These are phyloP conservation scores for Tilletia indica DNA, from an alignment of 1,284 basidiomycete species.

Conservation along the genomic window DNA sequence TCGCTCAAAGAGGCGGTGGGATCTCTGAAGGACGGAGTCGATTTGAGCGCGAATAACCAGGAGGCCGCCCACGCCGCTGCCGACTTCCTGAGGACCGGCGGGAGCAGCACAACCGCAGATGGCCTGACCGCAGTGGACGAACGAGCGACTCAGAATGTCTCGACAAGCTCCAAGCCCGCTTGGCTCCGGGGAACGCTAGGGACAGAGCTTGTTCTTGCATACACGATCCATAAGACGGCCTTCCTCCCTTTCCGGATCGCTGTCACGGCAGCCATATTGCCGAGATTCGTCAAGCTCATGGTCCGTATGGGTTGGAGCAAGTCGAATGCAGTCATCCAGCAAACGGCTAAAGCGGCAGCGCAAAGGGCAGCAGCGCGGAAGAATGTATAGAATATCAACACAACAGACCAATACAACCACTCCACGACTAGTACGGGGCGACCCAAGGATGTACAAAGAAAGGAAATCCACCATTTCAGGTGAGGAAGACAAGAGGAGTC, in stretches of 20 bases:
- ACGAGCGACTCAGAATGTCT: slow-evolving; percentile 7
- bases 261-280: slow-evolving; percentile 82
- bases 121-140: not conserved
- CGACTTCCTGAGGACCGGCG: slow-evolving; percentile 25
- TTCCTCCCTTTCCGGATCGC: slow-evolving; percentile 87
- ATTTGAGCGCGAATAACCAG: slow-evolving; percentile 34
- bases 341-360: slow-evolving; percentile 15
- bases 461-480: too few relatives aligned
- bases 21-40: slow-evolving; percentile 19
- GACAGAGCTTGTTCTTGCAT: slow-evolving; percentile 88
- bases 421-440: too few relatives aligned
- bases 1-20: slow-evolving; percentile 21
- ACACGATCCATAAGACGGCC: slow-evolving; percentile 90
- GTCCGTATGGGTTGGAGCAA: slow-evolving; percentile 62
- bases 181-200: slow-evolving; percentile 61
- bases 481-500: too few relatives aligned
- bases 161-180: slow-evolving; percentile 14
- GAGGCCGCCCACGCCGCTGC: slow-evolving; percentile 28
- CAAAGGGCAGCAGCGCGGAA: slow-evolving; percentile 8
- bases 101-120: slow-evolving; percentile 4
- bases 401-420: too few relatives aligned
- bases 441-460: too few relatives aligned
- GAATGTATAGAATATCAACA: not conserved
- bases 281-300: slow-evolving; percentile 77
- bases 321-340: slow-evolving; percentile 15